Evolutionary conservation across 208 protist genomes (phyloP).

Genomic region (Leishmania aethiopica): DNA sequence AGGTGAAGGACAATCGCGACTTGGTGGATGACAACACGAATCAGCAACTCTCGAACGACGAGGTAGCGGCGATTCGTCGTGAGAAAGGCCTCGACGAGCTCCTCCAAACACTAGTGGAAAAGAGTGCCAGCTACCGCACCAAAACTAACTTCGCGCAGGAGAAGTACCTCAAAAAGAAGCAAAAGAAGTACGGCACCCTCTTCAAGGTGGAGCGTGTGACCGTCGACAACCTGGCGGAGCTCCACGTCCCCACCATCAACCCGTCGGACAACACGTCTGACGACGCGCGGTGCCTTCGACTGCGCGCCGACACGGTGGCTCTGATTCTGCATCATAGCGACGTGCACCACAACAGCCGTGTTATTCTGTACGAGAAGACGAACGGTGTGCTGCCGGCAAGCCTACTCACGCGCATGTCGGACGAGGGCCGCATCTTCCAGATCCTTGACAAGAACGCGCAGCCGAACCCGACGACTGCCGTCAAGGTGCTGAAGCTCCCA

Average conservation of each 20-base stretch:
- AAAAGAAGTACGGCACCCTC: conserved; percentile 86
- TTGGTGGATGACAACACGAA: conserved; percentile 81
- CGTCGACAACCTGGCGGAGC: conserved; percentile 75
- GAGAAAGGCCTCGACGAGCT: conserved; percentile 80
- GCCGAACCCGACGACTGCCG: conserved; percentile 67
- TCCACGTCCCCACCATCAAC: conserved; percentile 81
- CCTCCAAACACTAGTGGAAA: conserved; percentile 79
- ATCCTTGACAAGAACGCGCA: conserved; percentile 78
- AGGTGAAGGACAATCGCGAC: conserved; percentile 79
- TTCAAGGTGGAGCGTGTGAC: conserved; percentile 86
- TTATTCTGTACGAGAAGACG: conserved; percentile 80
- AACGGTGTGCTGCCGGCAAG: conserved; percentile 81
- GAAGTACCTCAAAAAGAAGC: conserved; percentile 93
- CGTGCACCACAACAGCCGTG: conserved; percentile 74
- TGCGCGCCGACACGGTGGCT: conserved; percentile 87
- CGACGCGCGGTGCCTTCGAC: conserved; percentile 59
- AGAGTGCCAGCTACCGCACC: conserved; percentile 82
- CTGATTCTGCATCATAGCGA: conserved; percentile 87
- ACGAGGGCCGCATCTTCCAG: conserved; percentile 74
- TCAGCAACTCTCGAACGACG: conserved; percentile 79
- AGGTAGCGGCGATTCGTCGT: conserved; percentile 71
- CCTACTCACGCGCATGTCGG: conserved; percentile 75
- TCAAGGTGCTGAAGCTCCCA: conserved; percentile 59
- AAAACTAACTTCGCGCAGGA: conserved; percentile 93
- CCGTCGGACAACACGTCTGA: conserved; percentile 69